Evolutionary conservation across 2,329 filamentous ascomycete genomes (phyloP).

Genomic region (Dactylonectria estremocensis): DNA sequence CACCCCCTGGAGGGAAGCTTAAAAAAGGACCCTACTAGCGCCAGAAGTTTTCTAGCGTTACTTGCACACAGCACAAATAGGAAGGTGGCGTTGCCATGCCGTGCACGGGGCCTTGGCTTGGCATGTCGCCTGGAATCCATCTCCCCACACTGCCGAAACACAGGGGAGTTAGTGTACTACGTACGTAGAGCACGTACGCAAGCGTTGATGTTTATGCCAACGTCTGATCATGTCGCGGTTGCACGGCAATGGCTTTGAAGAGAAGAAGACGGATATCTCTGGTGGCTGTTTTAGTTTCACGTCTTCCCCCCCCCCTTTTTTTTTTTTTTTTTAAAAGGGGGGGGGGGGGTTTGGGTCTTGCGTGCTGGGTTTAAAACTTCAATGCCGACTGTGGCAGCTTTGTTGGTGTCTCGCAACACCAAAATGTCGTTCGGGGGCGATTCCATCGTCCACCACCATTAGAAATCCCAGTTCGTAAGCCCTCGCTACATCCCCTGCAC

Average conservation of each 20-base stretch:
- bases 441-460: slow-evolving; percentile 3
- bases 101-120: slow-evolving; percentile 21
- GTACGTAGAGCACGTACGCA: slow-evolving; percentile 4
- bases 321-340: too few species aligned
- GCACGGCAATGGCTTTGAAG: not conserved
- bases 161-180: not conserved
- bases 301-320: too few species aligned
- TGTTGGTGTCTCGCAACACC: not conserved
- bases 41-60: slow-evolving; percentile 28
- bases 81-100: slow-evolving; percentile 40
- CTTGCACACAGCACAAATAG: slow-evolving; percentile 36
- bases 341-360: too few species aligned
- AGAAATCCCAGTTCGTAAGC: not conserved
- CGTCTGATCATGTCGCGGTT: not conserved
- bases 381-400: not conserved
- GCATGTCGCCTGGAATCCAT: slow-evolving; percentile 13
- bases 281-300: too few species aligned
- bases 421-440: not conserved
- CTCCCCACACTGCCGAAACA: slow-evolving; percentile 21
- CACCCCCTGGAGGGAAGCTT: slow-evolving; percentile 11
- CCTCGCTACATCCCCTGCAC: not conserved
- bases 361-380: not conserved
- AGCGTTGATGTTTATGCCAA: slow-evolving; percentile 9
- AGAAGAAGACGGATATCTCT: not conserved
- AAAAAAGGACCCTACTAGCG: slow-evolving; percentile 18